Base-by-base conservation (phyloP, 1,284 basidiomycete species). In the Cryptococcus sp. region DNA sequence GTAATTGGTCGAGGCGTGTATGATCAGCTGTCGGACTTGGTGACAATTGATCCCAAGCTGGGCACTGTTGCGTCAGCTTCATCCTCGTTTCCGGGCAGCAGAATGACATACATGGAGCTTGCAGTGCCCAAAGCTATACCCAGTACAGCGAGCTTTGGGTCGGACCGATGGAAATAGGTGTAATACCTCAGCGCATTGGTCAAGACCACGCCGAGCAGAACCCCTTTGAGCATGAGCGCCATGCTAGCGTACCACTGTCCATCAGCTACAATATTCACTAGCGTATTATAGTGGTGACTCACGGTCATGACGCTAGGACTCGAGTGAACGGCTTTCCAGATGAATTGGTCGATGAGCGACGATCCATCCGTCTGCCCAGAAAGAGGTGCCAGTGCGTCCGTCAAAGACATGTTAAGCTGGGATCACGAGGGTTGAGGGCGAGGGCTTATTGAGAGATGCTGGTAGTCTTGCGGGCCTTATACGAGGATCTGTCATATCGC, bases 231-330 rank as follows among this genome's bases (percentile, higher is more conserved):
- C 41, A 31, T 43, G 19, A 26, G 16, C 11, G 24, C 41, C 18
- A 43, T 19, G 16, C 11, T 21, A 5, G 41, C 41, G 26, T 43
- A 43, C 12, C 10, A 25, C 36, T 46, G 36, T 9, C n/a, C n/a
- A n/a, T n/a, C n/a, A n/a, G n/a, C n/a, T n/a, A n/a, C 6, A 9
- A 18, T 44, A 33, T 44, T 23, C 6, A 23, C 12, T 25, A 23
- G 18, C 39, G 24, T n/a, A n/a, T n/a, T n/a, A n/a, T n/a, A n/a
- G n/a, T n/a, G n/a, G n/a, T 25, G 38, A 43, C 41, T 43, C 26
- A 43, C 41, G 7, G 41, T 43, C 41, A 43, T 43, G 19, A 22
- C 19, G 26, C 41, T 43, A 14, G 41, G 41, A 31, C 41, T 43
- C 12, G 41, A 43, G 19, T 43, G 41, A 28, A 31, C 41, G n/a